Base-by-base conservation (phyloP, 1,139 yeast species). In the Pichia sp. region DNA sequence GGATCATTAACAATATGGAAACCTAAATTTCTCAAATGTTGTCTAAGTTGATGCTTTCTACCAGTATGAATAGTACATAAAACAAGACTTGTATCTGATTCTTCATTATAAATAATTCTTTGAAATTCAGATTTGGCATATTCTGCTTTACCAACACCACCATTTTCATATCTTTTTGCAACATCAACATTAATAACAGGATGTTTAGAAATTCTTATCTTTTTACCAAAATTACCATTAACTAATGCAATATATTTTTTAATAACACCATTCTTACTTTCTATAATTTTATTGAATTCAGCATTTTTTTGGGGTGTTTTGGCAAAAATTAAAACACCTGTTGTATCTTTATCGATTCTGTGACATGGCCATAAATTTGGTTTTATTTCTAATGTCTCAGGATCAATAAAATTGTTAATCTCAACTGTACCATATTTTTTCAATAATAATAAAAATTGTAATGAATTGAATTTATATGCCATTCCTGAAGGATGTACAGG, bases 401-500 rank as follows among this genome's bases (percentile, higher is more conserved):
- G 12, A 23, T 35, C 30, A 23, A 37, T 3, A 20, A 28, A 6
- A n/a, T 30, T 33, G 10, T 28, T 26, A 25, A 27, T 20, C 27
- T 38, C 25, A 20, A 24, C 11, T n/a, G 35, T 16, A 20, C 26
- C 26, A 20, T 27, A 26, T 3, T 25, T 12, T n/a, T 45, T 26
- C 8, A n/a, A 23, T 25, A 27, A 7, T 4, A 45, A 9, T 7
- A 35, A 16, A 28, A 35, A 42, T 28, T 35, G 39, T 24, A 46
- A 22, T 62, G 59, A 74, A 82, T 48, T 50, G 27, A 35, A 45
- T 24, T 41, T 37, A 30, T 50, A 50, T 46, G 72, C 33, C 38
- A 73, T 71, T 1, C 86, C 85, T 0, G 85, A 74, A 0, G 95
- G 92, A 60, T 85, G 94, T 0, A 85, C 80, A 0, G 94, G 92